phyloP scores from a whole-genome alignment of 139 green algal genomes.

The Chlorella sp. region DNA sequence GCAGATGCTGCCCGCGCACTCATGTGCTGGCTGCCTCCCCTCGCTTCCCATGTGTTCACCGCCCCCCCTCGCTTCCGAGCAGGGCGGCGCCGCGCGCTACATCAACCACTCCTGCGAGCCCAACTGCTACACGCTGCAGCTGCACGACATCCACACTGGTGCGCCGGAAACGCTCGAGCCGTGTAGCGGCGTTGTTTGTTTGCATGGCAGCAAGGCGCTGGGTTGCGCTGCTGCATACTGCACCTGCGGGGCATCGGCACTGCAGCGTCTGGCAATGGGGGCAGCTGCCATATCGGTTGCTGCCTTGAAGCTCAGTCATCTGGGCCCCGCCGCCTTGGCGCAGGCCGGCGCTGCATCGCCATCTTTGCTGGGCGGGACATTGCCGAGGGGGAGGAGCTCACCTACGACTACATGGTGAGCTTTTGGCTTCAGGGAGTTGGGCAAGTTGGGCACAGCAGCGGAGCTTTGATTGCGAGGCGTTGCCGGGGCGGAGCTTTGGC shows the following conservation, averaged over 20 bases:
- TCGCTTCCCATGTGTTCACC: background rate
- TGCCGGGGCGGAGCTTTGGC: too few relatives aligned
- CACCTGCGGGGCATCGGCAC: too few relatives aligned
- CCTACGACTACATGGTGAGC: conserved; percentile 87
- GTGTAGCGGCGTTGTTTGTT: too few relatives aligned
- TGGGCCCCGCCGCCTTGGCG: too few relatives aligned
- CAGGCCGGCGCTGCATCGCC: conserved; percentile 70
- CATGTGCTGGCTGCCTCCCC: background rate
- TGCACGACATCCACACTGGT: conserved; percentile 42
- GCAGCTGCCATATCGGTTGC: too few relatives aligned
- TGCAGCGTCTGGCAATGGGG: too few relatives aligned
- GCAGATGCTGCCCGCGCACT: background rate
- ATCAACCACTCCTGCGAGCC: conserved; percentile 95
- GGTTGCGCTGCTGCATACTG: too few relatives aligned
- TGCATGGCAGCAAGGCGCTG: too few relatives aligned
- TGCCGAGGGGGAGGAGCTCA: conserved; percentile 77
- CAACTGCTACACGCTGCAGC: conserved; percentile 85
- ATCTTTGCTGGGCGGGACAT: conserved; percentile 84
- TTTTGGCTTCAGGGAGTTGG: too few relatives aligned
- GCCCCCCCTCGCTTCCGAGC: background rate
- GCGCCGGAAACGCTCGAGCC: too few relatives aligned
- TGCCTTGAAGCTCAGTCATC: background rate
- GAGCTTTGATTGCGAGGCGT: too few relatives aligned
- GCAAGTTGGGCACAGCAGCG: too few relatives aligned
- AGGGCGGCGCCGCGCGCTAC: conserved; percentile 78